A percentile compares a stretch with the other conserved stretches of the same genome.
Conservation (phyloP, 805 yeast genomes). For the Debaryomyces tyrocola region DNA sequence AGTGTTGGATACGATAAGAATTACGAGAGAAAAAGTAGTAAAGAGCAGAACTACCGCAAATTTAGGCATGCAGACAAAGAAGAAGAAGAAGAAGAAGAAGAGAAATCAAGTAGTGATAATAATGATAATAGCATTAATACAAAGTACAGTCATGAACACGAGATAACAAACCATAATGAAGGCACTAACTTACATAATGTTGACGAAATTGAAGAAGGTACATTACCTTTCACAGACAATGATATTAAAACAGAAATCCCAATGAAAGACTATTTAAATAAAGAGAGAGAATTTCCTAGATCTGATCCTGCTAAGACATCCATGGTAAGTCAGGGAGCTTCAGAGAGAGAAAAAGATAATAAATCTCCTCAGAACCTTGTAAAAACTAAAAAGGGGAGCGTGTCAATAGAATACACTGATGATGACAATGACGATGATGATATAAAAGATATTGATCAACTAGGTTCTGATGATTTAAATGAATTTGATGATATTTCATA, state of each 20-base stretch:
- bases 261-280: too few species aligned
- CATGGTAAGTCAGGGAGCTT: too few species aligned
- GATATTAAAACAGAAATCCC: too few species aligned
- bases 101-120: not conserved
- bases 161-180: too few species aligned
- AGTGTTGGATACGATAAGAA: not conserved
- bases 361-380: not conserved
- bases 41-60: not conserved
- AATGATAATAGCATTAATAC: not conserved
- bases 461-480: not conserved
- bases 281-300: too few species aligned
- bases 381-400: not conserved
- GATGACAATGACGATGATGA: not conserved
- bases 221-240: too few species aligned
- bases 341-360: not conserved
- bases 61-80: not conserved
- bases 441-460: not conserved
- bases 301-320: too few species aligned
- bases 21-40: not conserved
- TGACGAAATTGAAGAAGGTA: too few species aligned
- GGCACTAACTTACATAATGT: too few species aligned
- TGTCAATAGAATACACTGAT: not conserved
- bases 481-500: conserved; percentile 1
- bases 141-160: too few species aligned
- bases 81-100: not conserved